These are phyloP conservation scores for Colletotrichum sp. DNA, from an alignment of 2,329 filamentous ascomycete species.

Conservation along the genomic window DNA sequence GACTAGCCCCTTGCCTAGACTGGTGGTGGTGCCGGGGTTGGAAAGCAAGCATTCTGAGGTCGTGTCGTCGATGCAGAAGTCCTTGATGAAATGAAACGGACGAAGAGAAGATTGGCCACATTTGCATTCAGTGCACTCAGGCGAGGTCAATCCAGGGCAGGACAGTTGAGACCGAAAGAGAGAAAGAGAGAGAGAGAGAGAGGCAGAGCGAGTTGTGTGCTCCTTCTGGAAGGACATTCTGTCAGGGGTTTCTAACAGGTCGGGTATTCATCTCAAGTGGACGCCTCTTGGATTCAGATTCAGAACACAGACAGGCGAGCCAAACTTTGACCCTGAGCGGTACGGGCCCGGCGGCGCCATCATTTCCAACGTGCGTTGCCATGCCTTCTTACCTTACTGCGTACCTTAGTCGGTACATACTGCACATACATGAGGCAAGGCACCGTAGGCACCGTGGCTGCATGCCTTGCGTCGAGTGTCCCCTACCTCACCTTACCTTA, in stretches of 20 bases:
- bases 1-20: neutral
- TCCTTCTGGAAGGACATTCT: neutral
- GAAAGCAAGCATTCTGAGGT: neutral
- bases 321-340: constrained; percentile 8
- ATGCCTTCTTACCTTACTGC: neutral
- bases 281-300: neutral
- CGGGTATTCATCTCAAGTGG: neutral
- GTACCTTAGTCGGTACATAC: neutral
- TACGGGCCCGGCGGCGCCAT: constrained; percentile 3
- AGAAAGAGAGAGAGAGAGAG: neutral
- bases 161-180: neutral
- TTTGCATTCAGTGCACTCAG: neutral
- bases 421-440: neutral
- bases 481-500: neutral
- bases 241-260: neutral
- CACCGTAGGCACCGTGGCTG: neutral
- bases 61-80: neutral
- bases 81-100: neutral
- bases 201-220: neutral
- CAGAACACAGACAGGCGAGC: neutral
- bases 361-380: neutral
- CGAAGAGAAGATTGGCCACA: neutral
- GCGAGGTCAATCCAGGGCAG: neutral
- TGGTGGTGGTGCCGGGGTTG: neutral
- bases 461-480: neutral